phyloP scores from a whole-genome alignment of 768 basidiomycete species.

The Russula sp. region DNA sequence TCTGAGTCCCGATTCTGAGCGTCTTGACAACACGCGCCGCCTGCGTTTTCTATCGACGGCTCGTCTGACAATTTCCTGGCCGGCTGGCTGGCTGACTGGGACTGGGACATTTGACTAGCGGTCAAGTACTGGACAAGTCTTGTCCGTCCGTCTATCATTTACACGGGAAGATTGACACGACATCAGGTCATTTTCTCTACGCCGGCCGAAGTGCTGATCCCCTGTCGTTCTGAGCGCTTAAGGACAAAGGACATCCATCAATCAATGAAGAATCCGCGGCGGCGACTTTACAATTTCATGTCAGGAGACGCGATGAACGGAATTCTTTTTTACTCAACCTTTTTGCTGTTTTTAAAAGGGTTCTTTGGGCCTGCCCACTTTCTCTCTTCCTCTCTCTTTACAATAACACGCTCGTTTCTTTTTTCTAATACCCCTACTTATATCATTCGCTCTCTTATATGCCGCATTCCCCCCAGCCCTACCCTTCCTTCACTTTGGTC shows the following conservation, averaged over 20 bases:
- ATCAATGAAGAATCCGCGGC: conserved; percentile 20
- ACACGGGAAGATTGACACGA: conserved; percentile 1
- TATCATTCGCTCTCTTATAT: conserved; percentile 7
- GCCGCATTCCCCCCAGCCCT: conserved; percentile 15
- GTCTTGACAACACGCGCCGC: not conserved
- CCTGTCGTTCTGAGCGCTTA: conserved; percentile 19
- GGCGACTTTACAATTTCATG: conserved; percentile 22
- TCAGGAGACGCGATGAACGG: conserved; percentile 24
- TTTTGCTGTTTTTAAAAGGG: conserved; percentile 8
- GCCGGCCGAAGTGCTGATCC: conserved; percentile 20
- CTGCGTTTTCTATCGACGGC: not conserved
- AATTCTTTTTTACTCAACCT: conserved; percentile 12
- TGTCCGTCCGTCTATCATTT: not conserved
- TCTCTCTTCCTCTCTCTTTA: not conserved
- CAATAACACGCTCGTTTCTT: conserved; percentile 12
- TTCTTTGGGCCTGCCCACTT: not conserved
- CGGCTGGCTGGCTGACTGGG: not conserved
- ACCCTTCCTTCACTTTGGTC: conserved; percentile 24
- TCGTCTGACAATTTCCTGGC: not conserved
- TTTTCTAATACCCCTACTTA: not conserved
- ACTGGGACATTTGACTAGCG: not conserved
- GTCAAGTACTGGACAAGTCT: conserved; percentile 7
- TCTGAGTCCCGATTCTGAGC: not conserved
- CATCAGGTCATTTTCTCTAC: conserved; percentile 5
- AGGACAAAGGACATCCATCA: conserved; percentile 4